Evolutionary conservation across 176 grass and related monocot species (phyloP), one percentile per base, ranked within the genome.

Genomic region (Phoenix roebelenii): DNA sequence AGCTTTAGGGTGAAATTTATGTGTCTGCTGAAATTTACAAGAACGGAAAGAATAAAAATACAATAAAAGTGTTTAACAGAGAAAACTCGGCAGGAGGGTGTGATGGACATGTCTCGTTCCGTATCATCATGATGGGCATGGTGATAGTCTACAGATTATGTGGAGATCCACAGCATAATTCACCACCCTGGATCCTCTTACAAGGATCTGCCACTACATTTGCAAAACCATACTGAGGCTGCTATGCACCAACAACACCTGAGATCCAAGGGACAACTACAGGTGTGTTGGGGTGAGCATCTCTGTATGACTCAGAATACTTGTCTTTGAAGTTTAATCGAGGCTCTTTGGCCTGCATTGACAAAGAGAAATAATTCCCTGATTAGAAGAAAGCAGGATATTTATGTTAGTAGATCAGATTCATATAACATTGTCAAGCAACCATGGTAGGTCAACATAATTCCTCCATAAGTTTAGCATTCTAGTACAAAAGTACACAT

Each of bases 221-320:
- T 12, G 10, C 35, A 44, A 44, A 44, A 44, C 7, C 35, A 44
- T 3, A 12, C 2, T 3, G 16, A 25, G 25, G 16, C 17, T 39
- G 25, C 22, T 86, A 95, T 18, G 74, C 50, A 19, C 77, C 80
- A 56, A 72, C 69, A 54, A 87, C 80, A 61, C 91, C 91, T 19
- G 91, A 90, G 80, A 90, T 87, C 91, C 91, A 96, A 15, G 86
- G 91, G 49, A 96, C 91, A 1, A 82, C 72, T 10, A 96, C 74
- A 18, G 91, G 91, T 39, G 91, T 83, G 16, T 22, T 85, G 29
- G 83, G 80, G 76, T 96, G 91, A 74, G 66, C 70, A 74, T 85
- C 73, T 84, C 91, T 82, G 63, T 90, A 96, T 1, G 78, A 77
- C 75, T 90, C 83, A 0, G 91, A 74, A 63, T 96, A 96, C 75